phyloP scores from a whole-genome alignment of 352 stramenopile genomes.

The Globisporangium megalacanthum region DNA sequence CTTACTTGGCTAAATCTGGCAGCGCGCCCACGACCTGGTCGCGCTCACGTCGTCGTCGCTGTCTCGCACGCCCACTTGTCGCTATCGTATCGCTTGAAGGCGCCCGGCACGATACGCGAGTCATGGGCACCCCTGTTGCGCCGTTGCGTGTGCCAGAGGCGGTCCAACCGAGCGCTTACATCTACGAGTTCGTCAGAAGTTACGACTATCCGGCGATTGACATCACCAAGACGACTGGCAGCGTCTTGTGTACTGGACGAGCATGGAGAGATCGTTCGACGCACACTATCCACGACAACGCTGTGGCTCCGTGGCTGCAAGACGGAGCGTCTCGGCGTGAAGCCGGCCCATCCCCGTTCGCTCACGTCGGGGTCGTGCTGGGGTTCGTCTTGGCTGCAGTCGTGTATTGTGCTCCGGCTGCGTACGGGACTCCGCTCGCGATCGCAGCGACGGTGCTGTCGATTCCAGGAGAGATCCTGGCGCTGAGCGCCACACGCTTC shows the following conservation, averaged over 20 bases:
- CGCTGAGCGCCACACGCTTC: constrained; percentile 9
- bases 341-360: background rate
- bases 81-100: background rate
- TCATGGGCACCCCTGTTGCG: background rate
- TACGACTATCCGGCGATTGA: constrained; percentile 7
- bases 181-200: constrained; percentile 15
- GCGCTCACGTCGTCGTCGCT: no score
- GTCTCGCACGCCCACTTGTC: no score
- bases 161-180: background rate
- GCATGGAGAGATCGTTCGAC: background rate
- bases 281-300: background rate
- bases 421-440: background rate
- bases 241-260: constrained; percentile 1
- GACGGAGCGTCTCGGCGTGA: background rate
- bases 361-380: background rate
- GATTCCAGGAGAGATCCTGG: background rate
- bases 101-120: background rate
- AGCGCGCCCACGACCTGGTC: no score
- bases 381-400: background rate
- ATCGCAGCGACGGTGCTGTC: background rate
- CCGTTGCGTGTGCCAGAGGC: background rate
- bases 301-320: background rate
- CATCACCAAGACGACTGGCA: constrained; percentile 6
- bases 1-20: no score
- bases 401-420: background rate